Conservation (phyloP, 2,329 filamentous ascomycete species). For the Graphilbum fragrans region DNA sequence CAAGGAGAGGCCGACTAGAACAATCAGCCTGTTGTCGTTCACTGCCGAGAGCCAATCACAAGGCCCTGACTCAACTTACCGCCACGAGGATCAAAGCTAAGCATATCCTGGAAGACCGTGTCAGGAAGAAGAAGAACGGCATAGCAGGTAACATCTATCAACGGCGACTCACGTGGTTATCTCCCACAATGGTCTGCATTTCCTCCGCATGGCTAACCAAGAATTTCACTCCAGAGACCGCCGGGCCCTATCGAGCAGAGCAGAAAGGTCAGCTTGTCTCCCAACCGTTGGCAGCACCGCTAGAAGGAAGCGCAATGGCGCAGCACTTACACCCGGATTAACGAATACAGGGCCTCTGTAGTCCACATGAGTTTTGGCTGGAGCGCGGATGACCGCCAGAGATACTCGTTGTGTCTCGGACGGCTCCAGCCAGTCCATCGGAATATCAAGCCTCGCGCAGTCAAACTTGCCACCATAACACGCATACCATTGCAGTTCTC, state of each 20-base stretch:
- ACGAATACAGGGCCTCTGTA: slow-evolving; percentile 23
- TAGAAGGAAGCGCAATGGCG: neutral
- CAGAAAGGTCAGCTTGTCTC: neutral
- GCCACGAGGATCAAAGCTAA: slow-evolving; percentile 38
- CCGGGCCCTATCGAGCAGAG: slow-evolving; percentile 27
- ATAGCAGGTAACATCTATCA: neutral
- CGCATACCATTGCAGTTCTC: slow-evolving; percentile 15
- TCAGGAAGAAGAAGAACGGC: neutral
- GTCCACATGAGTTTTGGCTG: slow-evolving; percentile 14
- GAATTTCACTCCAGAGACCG: slow-evolving; percentile 28
- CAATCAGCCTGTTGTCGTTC: no score
- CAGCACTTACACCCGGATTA: slow-evolving; percentile 20
- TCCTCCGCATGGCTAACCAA: slow-evolving; percentile 18
- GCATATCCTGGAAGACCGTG: slow-evolving; percentile 24
- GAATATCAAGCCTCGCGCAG: slow-evolving; percentile 23
- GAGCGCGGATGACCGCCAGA: slow-evolving; percentile 21
- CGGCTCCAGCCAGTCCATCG: slow-evolving; percentile 27
- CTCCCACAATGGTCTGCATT: slow-evolving; percentile 31
- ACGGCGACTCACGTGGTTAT: slow-evolving; percentile 25
- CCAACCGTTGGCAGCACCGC: no score
- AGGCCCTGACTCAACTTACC: slow-evolving; percentile 16
- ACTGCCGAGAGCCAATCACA: no score
- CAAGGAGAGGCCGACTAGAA: slow-evolving; percentile 30
- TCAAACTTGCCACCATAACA: slow-evolving; percentile 21
- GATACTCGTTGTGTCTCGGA: slow-evolving; percentile 19